These are phyloP conservation scores for Botrytis tulipae DNA, from an alignment of 2,329 filamentous ascomycete genomes.

Conservation along the genomic window DNA sequence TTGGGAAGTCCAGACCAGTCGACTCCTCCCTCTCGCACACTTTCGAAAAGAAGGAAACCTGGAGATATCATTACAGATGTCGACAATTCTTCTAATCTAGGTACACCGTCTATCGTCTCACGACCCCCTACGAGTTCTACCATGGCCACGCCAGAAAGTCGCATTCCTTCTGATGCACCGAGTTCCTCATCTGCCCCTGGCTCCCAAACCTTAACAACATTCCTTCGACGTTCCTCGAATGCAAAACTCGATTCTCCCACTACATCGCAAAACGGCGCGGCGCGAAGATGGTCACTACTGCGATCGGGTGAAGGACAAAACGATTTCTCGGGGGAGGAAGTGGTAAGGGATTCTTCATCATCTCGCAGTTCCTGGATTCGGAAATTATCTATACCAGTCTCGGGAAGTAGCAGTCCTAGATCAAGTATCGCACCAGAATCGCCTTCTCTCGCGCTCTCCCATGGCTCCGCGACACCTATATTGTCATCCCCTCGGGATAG, in stretches of 20 bases:
- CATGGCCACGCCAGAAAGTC: slow-evolving; percentile 32
- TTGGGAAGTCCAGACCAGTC: slow-evolving; percentile 37
- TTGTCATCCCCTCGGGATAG: slow-evolving; percentile 41
- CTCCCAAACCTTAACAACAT: slow-evolving; percentile 21
- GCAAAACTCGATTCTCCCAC: slow-evolving; percentile 29
- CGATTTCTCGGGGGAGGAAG: slow-evolving; percentile 29
- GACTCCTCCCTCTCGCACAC: slow-evolving; percentile 30
- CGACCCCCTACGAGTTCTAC: slow-evolving; percentile 36
- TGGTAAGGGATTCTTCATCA: slow-evolving; percentile 53
- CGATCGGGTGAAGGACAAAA: slow-evolving; percentile 32
- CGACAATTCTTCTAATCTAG: slow-evolving; percentile 27
- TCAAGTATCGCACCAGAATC: slow-evolving; percentile 66
- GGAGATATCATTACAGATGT: slow-evolving; percentile 29
- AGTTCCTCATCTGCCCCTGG: slow-evolving; percentile 27
- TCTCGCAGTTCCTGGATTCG: slow-evolving; percentile 70
- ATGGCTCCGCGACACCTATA: slow-evolving; percentile 66
- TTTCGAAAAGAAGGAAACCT: slow-evolving; percentile 37
- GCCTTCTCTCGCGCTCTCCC: slow-evolving; percentile 62
- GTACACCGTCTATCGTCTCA: slow-evolving; percentile 29
- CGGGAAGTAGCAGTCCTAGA: slow-evolving; percentile 61
- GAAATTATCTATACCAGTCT: slow-evolving; percentile 65
- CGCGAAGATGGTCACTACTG: slow-evolving; percentile 31
- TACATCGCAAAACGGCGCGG: slow-evolving; percentile 26
- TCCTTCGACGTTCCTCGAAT: slow-evolving; percentile 24
- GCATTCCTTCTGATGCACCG: slow-evolving; percentile 21